phyloP scores from a whole-genome alignment of 768 basidiomycete species.

The Leccinum uliginosum region DNA sequence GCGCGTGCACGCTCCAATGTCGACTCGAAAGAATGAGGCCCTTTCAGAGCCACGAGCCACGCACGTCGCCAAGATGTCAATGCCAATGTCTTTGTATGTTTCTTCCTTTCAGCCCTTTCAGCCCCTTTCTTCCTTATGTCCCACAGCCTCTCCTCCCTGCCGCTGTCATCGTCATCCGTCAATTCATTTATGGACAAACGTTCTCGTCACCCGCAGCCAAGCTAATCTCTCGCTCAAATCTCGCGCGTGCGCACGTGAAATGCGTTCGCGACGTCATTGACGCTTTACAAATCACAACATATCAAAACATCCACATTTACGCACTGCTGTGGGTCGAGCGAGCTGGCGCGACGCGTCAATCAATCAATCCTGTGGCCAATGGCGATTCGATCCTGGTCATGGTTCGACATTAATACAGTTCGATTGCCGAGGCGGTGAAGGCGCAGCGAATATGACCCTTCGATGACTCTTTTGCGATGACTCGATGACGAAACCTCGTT shows the following conservation, averaged over 20 bases:
- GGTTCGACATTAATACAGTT: not conserved
- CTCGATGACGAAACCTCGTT: not conserved
- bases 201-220: not conserved
- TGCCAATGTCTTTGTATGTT: not conserved
- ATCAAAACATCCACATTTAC: not conserved
- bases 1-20: slow-evolving; percentile 1
- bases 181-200: not conserved
- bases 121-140: not conserved
- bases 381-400: not conserved
- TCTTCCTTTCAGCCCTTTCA: not conserved
- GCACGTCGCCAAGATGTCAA: not conserved
- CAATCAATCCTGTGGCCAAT: not conserved
- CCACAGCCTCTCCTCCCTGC: not conserved
- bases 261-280: not conserved
- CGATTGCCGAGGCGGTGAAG: not conserved
- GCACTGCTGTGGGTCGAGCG: not conserved
- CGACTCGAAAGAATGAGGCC: not conserved
- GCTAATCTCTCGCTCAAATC: not conserved
- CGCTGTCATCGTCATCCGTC: not conserved
- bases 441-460: not conserved
- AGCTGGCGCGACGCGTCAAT: not conserved
- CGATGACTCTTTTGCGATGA: not conserved
- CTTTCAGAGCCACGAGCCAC: not conserved
- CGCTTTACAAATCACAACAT: not conserved
- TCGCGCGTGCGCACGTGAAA: not conserved